Base-by-base conservation (phyloP, 345 rosid species). In the Hypericum perforatum region DNA sequence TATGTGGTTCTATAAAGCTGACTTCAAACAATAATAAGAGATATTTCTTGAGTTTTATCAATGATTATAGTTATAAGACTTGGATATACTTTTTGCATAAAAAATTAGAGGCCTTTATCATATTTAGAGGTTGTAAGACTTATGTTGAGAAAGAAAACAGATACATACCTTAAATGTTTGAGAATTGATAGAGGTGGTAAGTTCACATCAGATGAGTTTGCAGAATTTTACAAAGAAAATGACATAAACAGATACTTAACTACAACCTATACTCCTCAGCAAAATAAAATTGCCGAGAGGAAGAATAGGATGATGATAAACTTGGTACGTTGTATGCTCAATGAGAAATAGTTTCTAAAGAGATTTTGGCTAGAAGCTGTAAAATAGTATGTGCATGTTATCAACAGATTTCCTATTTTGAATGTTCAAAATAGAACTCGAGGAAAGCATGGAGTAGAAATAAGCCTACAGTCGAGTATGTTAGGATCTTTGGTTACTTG, bases 401-500 rank as follows among this genome's bases (percentile, higher is more conserved):
- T 43, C 46, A 43, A 9, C 5, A 14, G 3, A 43, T 11, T 9
- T 4, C 46, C 5, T n/a, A 43, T 14, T 5, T 43, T 5, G 46
- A 5, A 9, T 14, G 12, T 43, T 43, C 10, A 38, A 7, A 58
- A n/a, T 12, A 14, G 42, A 58, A 5, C 4, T 44, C 29, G 11
- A 8, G 40, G 11, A 43, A 58, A 16, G 43, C 53, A 8, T 47
- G 44, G 62, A 46, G 54, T 6, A 10, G 62, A 7, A 9, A 11
- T 9, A 46, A 39, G 12, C 58, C 58, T 5, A 1, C 5, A 2
- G 58, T 54, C 8, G 46, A 54, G 7, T 16, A 54, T 16, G 38
- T 58, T 36, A 46, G 1, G 40, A 29, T 46, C 3, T 58, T 46
- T 47, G 54, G 54, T 9, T 58, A 44, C 16, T 3, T 58, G 5